Base-by-base conservation (phyloP, 2,329 filamentous ascomycete genomes). In the Hypoxylon rubiginosum region DNA sequence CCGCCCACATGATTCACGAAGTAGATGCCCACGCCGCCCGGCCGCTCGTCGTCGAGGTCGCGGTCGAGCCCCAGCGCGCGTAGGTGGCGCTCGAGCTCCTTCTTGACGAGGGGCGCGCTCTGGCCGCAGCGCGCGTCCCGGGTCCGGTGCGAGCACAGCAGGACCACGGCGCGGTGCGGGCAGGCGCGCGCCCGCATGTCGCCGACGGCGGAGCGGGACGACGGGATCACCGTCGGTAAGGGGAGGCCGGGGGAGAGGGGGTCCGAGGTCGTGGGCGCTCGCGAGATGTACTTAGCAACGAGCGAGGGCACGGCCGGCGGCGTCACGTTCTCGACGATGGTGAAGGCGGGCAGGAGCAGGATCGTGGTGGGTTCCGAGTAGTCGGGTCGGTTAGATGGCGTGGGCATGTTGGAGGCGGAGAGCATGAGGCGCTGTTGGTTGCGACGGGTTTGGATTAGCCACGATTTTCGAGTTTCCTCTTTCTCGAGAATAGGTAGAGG, bases 1-100 rank as follows among this genome's bases (percentile, higher is more conserved):
- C 96, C 96, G 28, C 96, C 96, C 2, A 97, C 94, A 76, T 99
- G 96, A 71, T 90, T 95, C 76, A 98, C 97, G 77, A 97, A 98
- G 81, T 97, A 97, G 70, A 99, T 92, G 0, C 93, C 95, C 5
- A 97, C 95, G 11, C 96, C 96, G 10, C 95, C 95, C 0, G 94
- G 93, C 62, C 96, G 83, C 78, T 94, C 90, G 77, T 99, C 96
- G 76, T 97, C 89, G 50, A 96, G 81, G 76, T 98, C 95, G 30
- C 96, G 90, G 78, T 91, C 94, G 19, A 99, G 82, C 0, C 94
- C 94, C 11, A 97, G 83, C 1, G 92, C 92, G 0, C 94, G 90
- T 36, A 98, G 85, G 77, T 97, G 93, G 1, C 95, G 88, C 82
- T 97, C 93, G 58, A 99, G 88, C 80, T 98, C 96, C 74, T 90